Evolutionary conservation across 306 rosid genomes (phyloP).

Genomic region (Quercus agrifolia): DNA sequence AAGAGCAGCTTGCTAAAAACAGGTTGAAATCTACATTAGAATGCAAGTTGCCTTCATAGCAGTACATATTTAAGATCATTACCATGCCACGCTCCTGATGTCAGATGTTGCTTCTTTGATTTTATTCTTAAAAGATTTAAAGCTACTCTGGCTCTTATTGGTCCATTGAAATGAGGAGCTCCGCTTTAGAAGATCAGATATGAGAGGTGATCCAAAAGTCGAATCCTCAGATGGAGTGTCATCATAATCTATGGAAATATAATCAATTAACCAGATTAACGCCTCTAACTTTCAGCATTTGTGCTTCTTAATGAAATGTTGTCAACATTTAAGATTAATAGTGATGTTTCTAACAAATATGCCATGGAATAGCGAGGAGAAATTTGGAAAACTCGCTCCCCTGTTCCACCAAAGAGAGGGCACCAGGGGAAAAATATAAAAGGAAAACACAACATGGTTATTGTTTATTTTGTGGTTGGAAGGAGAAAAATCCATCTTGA

Average conservation of each 20-base stretch:
- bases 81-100: conserved; percentile 24
- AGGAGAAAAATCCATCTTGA: not conserved
- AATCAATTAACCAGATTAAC: not conserved
- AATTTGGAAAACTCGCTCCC: not conserved
- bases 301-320: not conserved
- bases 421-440: not conserved
- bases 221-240: conserved; percentile 31
- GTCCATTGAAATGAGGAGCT: conserved; percentile 31
- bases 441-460: not conserved
- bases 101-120: conserved; percentile 44
- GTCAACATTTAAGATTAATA: not conserved
- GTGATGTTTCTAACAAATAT: not conserved
- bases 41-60: not conserved
- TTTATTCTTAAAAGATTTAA: conserved; percentile 39
- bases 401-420: not conserved
- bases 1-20: no score
- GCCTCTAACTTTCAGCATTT: not conserved
- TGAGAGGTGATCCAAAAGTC: conserved; percentile 18
- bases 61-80: not conserved
- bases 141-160: conserved; percentile 14
- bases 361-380: not conserved
- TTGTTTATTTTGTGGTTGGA: not conserved
- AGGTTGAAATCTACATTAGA: no score
- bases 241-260: conserved; percentile 39
- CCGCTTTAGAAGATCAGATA: conserved; percentile 24